A percentile compares a stretch with the other conserved stretches of the same genome.
Conservation (phyloP, 169 alveolate genomes). For the Sarcocystis neurona region DNA sequence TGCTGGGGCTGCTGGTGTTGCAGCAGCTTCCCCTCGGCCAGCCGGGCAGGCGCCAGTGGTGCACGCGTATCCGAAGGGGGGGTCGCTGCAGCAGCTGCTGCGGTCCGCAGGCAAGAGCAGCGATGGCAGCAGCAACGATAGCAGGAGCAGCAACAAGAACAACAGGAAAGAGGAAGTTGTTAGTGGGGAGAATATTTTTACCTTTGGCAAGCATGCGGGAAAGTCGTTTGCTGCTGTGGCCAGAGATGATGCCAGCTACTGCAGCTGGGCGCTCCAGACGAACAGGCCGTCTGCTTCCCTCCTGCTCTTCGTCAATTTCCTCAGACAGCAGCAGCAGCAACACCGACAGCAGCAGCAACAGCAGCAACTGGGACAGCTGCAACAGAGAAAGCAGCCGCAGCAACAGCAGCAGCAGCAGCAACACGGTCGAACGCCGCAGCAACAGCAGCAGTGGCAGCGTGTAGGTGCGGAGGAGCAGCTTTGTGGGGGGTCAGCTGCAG, state of each 20-base stretch:
- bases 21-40: background rate
- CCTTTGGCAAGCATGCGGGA: constrained; percentile 24
- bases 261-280: constrained; percentile 1
- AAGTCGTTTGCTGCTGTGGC: constrained; percentile 14
- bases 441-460: background rate
- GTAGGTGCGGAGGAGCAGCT: constrained; percentile 9
- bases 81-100: background rate
- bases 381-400: background rate
- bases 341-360: constrained; percentile 30
- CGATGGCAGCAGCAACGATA: background rate
- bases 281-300: constrained; percentile 1
- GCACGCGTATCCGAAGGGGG: background rate
- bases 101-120: background rate
- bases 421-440: background rate
- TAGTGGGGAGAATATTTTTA: background rate
- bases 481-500: constrained; percentile 30
- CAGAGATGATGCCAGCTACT: constrained; percentile 15
- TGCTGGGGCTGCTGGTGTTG: background rate
- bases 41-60: too few species aligned
- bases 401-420: background rate
- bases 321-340: constrained; percentile 8
- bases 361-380: background rate
- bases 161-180: background rate
- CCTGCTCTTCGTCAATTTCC: background rate
- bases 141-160: background rate